Percentiles rank a stretch among this genome's conserved stretches.
Conservation (phyloP, 495 filamentous ascomycete species). For the Penicillium odoratum region DNA sequence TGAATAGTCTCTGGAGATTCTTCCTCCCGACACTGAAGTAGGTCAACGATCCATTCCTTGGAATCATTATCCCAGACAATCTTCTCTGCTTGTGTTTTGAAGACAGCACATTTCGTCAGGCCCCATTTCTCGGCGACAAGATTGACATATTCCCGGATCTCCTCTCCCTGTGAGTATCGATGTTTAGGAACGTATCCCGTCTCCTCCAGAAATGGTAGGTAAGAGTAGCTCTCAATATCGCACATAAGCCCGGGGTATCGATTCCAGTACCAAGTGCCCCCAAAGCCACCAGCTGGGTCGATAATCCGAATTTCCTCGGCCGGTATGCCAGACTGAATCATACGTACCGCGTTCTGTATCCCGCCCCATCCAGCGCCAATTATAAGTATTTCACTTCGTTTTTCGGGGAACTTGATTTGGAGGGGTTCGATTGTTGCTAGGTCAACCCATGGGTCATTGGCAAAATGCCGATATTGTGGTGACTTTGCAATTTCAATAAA, state of each 20-base stretch:
- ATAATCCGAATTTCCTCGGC: constrained; percentile 48
- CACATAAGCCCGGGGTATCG: constrained; percentile 37
- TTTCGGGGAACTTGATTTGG: constrained; percentile 35
- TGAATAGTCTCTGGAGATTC: neutral
- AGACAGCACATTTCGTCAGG: constrained; percentile 47
- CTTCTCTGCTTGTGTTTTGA: constrained; percentile 20
- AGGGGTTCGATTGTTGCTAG: constrained; percentile 26
- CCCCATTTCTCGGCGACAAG: constrained; percentile 37
- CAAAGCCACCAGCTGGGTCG: constrained; percentile 42
- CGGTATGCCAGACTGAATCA: constrained; percentile 47
- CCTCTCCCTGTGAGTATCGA: constrained; percentile 25
- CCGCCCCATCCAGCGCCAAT: constrained; percentile 56
- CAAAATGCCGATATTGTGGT: constrained; percentile 23
- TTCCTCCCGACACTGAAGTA: neutral
- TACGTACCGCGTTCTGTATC: constrained; percentile 46
- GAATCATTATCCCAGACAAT: constrained; percentile 13
- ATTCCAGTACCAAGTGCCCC: constrained; percentile 55
- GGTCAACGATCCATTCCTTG: neutral
- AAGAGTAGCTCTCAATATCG: constrained; percentile 34
- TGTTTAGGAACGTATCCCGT: constrained; percentile 55
- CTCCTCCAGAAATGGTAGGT: constrained; percentile 60
- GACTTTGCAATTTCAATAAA: constrained; percentile 35
- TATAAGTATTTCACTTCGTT: constrained; percentile 29
- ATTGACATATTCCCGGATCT: constrained; percentile 27
- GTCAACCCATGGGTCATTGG: constrained; percentile 48